Evolutionary conservation across 805 yeast genomes (phyloP), one percentile per base, ranked within the genome.

Genomic region (Clavispora fructus): DNA sequence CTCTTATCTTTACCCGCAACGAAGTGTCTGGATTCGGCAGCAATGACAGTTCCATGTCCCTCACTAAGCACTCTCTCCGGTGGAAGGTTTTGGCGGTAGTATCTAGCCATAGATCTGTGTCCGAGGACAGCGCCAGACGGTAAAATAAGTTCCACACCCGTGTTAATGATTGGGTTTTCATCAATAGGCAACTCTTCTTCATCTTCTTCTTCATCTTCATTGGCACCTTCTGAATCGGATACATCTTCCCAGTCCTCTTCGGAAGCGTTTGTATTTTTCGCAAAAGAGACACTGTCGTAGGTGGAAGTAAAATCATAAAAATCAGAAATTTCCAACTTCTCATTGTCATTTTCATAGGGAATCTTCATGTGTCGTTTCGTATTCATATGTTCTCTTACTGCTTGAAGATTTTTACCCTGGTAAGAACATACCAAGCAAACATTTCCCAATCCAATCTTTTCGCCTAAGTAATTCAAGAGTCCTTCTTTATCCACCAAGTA

Each of bases 321-420:
- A 35, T 81, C 84, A 0, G 90, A 78, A 39, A 92, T 74, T 58
- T 83, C 85, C 41, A 82, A 75, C 59, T 82, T 82, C 58, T 94
- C 95, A 47, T 83, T 84, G 44, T 80, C 84, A 0, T 80, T 66
- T 57, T 94, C 98, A 65, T 86, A 94, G 0, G 98, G 97, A 49
- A 94, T 76, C 59, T 81, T 79, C 69, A 92, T 85, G 64, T 94
- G 99, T 47, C 89, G 81, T 65, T 94, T 94, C 8, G 85, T 77
- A 5, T 74, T 57, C 86, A 89, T 84, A 64, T 94, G 99, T 38
- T 88, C 94, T 55, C 96, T 82, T 10, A 87, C 90, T 49, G 96
- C 86, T 58, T 87, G 95, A 28, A 92, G 61, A 44, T 82, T 80
- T 50, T 79, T 78, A n/a, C 98, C 98, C 64, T 87, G 85, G 61